A percentile compares a stretch with the other conserved stretches of the same genome.
These are phyloP conservation scores for Cucumis sativus DNA, from an alignment of 306 rosid species.

Conservation along the genomic window Cucumber_9930_V3 NC_026660.2:104501-105000, in stretches of 20 bases:
- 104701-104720: conserved; percentile 31
- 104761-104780: conserved; percentile 9
- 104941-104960: conserved; percentile 95
- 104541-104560: conserved; percentile 13
- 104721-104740: not conserved
- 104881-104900: conserved; percentile 79
- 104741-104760: conserved; percentile 3
- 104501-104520: conserved; percentile 82
- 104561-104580: not conserved
- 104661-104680: conserved; percentile 58
- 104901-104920: conserved; percentile 82
- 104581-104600: conserved; percentile 8
- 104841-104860: conserved; percentile 93
- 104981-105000: not conserved
- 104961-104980: not conserved
- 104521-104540: conserved; percentile 29
- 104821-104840: conserved; percentile 91
- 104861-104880: conserved; percentile 91
- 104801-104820: conserved; percentile 88
- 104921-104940: conserved; percentile 88
- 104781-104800: conserved; percentile 56
- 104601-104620: conserved; percentile 85
- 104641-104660: conserved; percentile 76
- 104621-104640: conserved; percentile 90
- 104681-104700: conserved; percentile 73